Percentiles rank a stretch among this genome's conserved stretches.
Conservation (phyloP, 2,329 filamentous ascomycete species). For the Ophiostoma sp. region DNA sequence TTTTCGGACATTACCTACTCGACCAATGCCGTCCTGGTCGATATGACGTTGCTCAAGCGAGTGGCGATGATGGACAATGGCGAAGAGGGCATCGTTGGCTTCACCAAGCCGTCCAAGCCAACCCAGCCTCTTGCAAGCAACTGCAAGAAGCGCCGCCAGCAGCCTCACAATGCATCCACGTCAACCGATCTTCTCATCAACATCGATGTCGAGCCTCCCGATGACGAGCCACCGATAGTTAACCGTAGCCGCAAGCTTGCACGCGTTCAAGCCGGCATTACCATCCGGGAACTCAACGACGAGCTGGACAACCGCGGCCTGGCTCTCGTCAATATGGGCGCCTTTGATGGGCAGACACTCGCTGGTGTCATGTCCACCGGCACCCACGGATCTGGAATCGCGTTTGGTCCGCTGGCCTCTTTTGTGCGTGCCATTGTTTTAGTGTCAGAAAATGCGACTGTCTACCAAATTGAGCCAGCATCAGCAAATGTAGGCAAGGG, state of each 20-base stretch:
- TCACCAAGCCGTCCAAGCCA: constrained; percentile 11
- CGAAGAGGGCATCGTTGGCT: constrained; percentile 23
- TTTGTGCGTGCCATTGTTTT: constrained; percentile 28
- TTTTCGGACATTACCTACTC: constrained; percentile 29
- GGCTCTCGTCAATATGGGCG: constrained; percentile 29
- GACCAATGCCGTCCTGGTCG: constrained; percentile 26
- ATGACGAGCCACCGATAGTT: not conserved
- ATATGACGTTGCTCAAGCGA: constrained; percentile 25
- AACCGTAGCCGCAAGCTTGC: constrained; percentile 25
- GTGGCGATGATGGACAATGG: constrained; percentile 26
- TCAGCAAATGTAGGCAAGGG: constrained; percentile 18
- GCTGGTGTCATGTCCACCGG: constrained; percentile 29
- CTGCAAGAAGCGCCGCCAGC: not conserved
- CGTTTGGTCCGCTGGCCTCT: constrained; percentile 26
- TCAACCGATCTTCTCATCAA: not conserved
- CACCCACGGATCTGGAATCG: constrained; percentile 29
- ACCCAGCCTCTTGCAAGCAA: not conserved
- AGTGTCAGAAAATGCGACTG: constrained; percentile 26
- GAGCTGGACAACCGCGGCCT: constrained; percentile 28
- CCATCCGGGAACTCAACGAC: constrained; percentile 28
- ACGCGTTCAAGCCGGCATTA: constrained; percentile 29
- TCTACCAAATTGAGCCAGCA: constrained; percentile 30
- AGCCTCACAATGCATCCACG: not conserved
- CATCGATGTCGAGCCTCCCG: not conserved
- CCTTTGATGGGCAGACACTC: constrained; percentile 30